A percentile compares a stretch with the other conserved stretches of the same genome.
These are phyloP conservation scores for Xylaria sp. DNA, from an alignment of 2,329 filamentous ascomycete species.

Conservation along the genomic window DNA sequence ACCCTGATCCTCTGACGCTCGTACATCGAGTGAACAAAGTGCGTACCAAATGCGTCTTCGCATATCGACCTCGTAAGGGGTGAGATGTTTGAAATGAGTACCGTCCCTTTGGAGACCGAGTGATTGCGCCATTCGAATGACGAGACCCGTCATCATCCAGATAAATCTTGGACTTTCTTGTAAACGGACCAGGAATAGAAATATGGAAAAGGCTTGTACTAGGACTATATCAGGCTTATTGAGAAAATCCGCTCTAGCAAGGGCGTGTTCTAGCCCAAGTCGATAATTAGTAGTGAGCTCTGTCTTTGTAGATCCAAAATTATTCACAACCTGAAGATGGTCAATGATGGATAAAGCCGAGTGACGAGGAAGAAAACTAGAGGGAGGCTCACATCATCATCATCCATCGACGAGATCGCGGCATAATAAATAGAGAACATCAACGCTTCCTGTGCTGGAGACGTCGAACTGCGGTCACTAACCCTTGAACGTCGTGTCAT, in stretches of 20 bases:
- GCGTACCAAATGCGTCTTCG: constrained; percentile 70
- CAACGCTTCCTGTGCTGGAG: constrained; percentile 61
- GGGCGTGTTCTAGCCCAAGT: constrained; percentile 58
- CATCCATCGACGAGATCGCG: constrained; percentile 66
- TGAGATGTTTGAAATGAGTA: constrained; percentile 60
- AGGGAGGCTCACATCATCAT: constrained; percentile 60
- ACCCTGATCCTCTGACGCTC: constrained; percentile 71
- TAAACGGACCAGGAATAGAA: constrained; percentile 62
- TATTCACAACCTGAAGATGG: constrained; percentile 44
- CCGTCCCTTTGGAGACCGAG: constrained; percentile 71
- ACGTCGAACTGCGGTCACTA: constrained; percentile 49
- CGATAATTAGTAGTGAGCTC: constrained; percentile 55
- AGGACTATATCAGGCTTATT: constrained; percentile 61
- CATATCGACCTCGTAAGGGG: constrained; percentile 71
- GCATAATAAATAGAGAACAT: constrained; percentile 69
- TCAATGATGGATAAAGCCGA: neutral
- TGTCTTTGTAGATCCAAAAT: constrained; percentile 55
- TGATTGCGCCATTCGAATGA: constrained; percentile 68
- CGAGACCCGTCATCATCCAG: constrained; percentile 69
- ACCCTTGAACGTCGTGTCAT: constrained; percentile 53
- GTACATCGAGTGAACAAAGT: constrained; percentile 67
- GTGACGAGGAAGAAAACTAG: neutral
- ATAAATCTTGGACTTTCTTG: constrained; percentile 55
- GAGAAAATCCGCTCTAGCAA: constrained; percentile 62
- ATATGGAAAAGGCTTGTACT: constrained; percentile 64